These are phyloP conservation scores for Euphrasia arctica DNA, from an alignment of 305 asterid species.

Conservation along the genomic window DNA sequence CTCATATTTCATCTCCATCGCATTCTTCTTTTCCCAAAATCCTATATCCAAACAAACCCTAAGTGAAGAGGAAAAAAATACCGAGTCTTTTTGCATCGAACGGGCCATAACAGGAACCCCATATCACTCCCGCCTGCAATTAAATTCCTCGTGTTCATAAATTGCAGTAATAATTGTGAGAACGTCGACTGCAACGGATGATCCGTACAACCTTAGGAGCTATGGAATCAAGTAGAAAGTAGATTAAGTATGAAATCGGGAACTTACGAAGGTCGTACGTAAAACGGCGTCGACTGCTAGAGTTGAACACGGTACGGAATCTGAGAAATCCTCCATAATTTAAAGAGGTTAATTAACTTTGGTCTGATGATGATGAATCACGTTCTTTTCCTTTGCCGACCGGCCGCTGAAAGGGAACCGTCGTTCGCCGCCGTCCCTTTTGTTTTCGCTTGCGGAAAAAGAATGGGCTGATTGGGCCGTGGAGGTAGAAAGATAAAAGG, in stretches of 20 bases:
- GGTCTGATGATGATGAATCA: not conserved
- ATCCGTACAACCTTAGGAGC: not conserved
- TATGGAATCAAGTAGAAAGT: not conserved
- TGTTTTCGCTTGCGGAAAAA: constrained; percentile 23
- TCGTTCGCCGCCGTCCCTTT: constrained; percentile 7
- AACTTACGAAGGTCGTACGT: constrained; percentile 63
- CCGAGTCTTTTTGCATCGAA: constrained; percentile 59
- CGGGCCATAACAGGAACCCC: constrained; percentile 80
- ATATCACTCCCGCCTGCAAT: constrained; percentile 72
- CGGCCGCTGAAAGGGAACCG: constrained; percentile 19
- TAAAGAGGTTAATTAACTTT: not conserved
- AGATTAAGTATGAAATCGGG: not conserved
- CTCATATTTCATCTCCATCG: constrained; percentile 5
- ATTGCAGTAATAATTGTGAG: not conserved
- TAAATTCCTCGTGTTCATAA: not conserved
- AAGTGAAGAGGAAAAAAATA: constrained; percentile 12
- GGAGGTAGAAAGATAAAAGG: too few species aligned
- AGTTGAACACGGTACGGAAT: constrained; percentile 64
- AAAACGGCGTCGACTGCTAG: constrained; percentile 64
- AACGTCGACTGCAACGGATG: not conserved
- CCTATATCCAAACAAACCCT: not conserved
- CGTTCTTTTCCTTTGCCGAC: constrained; percentile 1
- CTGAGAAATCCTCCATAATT: constrained; percentile 40
- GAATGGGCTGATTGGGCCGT: not conserved
- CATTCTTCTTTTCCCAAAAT: constrained; percentile 1